Percentiles rank a stretch among this genome's conserved stretches.
These are phyloP conservation scores for Eimeria maxima DNA, from an alignment of 169 alveolate genomes.

Conservation along the genomic window DNA sequence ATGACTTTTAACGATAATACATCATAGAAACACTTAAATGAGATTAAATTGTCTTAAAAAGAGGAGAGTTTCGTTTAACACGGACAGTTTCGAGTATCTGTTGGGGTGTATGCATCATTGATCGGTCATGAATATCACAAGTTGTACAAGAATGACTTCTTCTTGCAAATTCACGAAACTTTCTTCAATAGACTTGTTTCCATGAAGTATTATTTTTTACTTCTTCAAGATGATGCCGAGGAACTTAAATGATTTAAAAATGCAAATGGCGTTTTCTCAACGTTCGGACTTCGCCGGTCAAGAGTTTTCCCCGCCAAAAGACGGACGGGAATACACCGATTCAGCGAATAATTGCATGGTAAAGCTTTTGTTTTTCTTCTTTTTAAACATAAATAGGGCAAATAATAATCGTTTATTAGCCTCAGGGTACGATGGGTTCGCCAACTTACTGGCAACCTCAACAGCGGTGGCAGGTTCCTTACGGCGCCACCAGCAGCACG, in stretches of 20 bases:
- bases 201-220: background rate
- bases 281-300: conserved; percentile 1
- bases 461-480: conserved; percentile 23
- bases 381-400: background rate
- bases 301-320: background rate
- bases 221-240: conserved; percentile 5
- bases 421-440: background rate
- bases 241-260: conserved; percentile 1
- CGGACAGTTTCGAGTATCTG: background rate
- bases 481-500: background rate
- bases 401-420: background rate
- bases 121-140: background rate
- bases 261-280: conserved; percentile 45
- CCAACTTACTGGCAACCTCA: conserved; percentile 11
- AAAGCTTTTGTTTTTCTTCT: background rate
- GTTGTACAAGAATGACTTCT: background rate
- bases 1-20: no score
- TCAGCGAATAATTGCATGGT: background rate
- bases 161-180: background rate
- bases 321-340: conserved; percentile 15
- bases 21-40: no score
- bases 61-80: no score
- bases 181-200: background rate
- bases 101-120: background rate
- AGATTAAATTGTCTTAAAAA: background rate